phyloP scores from a whole-genome alignment of 2,329 filamentous ascomycete species.

The Fusarium brevicatenulatum region DNA sequence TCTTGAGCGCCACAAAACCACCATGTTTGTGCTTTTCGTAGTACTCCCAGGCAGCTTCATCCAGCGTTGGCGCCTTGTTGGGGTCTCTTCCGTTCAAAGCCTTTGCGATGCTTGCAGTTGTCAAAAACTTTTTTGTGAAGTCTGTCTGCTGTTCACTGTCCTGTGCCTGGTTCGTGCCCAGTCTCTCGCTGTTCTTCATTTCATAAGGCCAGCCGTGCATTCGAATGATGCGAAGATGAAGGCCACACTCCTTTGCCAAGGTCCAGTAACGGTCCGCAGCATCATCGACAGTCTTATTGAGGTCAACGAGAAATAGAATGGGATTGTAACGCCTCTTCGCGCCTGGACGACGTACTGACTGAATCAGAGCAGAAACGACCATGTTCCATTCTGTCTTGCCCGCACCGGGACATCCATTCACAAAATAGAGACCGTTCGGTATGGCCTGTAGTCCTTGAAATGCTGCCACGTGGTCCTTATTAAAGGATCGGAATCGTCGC shows the following conservation, averaged over 20 bases:
- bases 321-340: slow-evolving; percentile 42
- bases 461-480: slow-evolving; percentile 52
- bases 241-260: slow-evolving; percentile 50
- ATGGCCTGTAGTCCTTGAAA: slow-evolving; percentile 50
- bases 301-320: slow-evolving; percentile 58
- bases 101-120: slow-evolving; percentile 39
- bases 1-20: slow-evolving; percentile 49
- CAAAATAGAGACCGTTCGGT: slow-evolving; percentile 55
- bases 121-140: slow-evolving; percentile 52
- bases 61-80: slow-evolving; percentile 52
- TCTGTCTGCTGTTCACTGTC: slow-evolving; percentile 34
- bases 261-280: slow-evolving; percentile 54
- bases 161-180: slow-evolving; percentile 36
- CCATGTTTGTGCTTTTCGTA: slow-evolving; percentile 48
- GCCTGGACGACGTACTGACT: slow-evolving; percentile 43
- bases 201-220: slow-evolving; percentile 56
- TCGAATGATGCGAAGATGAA: slow-evolving; percentile 50
- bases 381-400: slow-evolving; percentile 61
- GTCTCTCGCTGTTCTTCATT: slow-evolving; percentile 45
- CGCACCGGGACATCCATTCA: slow-evolving; percentile 59
- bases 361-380: slow-evolving; percentile 52
- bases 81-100: slow-evolving; percentile 26
- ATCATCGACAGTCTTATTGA: slow-evolving; percentile 60
- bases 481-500: slow-evolving; percentile 48
- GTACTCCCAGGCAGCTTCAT: slow-evolving; percentile 56